Conservation (phyloP, 176 grass and related monocot species). For the Urochloa ruziziensis region DNA sequence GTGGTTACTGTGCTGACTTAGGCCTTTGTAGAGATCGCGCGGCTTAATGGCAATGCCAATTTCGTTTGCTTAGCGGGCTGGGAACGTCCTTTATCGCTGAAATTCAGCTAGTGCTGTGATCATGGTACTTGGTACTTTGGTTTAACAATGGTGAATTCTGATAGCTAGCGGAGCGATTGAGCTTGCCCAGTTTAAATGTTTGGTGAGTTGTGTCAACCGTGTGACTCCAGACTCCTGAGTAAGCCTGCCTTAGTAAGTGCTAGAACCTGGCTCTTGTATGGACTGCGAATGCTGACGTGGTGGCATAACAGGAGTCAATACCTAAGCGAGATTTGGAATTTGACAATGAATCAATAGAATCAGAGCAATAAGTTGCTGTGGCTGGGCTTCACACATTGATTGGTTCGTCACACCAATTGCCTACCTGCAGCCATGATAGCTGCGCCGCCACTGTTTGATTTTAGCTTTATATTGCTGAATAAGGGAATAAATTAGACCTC, state of each 20-base stretch:
- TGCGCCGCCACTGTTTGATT: not conserved
- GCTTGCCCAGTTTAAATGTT: not conserved
- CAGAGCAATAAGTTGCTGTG: not conserved
- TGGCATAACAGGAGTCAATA: not conserved
- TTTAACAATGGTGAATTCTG: not conserved
- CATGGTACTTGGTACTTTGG: not conserved
- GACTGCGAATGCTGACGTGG: not conserved
- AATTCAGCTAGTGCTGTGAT: not conserved
- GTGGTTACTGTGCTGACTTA: not conserved
- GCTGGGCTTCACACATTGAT: not conserved
- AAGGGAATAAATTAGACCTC: not conserved
- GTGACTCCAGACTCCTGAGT: not conserved
- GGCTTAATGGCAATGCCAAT: constrained; percentile 2
- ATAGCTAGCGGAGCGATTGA: not conserved
- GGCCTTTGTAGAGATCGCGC: not conserved
- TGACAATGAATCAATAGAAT: not conserved
- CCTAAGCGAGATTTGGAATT: not conserved
- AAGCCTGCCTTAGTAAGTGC: not conserved
- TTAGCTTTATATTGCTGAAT: not conserved
- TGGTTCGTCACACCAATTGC: not conserved
- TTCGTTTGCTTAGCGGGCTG: not conserved
- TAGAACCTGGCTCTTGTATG: not conserved
- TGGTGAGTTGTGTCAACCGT: not conserved
- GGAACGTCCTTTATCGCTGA: not conserved
- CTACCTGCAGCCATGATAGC: not conserved